These are phyloP conservation scores for Aspergillus ochraceus DNA, from an alignment of 2,329 filamentous ascomycete genomes.

Conservation along the genomic window DNA sequence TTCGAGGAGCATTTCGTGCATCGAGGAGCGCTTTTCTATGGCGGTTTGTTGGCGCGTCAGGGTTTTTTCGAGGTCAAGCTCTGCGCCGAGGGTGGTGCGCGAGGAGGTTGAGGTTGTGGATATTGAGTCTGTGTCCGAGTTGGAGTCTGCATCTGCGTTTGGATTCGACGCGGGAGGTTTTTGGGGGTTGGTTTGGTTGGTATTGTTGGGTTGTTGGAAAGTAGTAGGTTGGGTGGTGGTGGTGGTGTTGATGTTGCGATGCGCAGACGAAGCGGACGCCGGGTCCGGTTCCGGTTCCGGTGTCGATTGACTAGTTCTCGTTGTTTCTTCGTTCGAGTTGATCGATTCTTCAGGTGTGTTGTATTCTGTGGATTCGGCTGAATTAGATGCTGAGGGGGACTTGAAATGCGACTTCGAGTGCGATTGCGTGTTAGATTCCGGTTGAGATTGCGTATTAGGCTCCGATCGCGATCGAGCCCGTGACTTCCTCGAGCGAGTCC, in stretches of 20 bases:
- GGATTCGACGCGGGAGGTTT: not conserved
- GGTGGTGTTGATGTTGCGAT: not conserved
- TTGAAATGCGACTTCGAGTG: too few relatives aligned
- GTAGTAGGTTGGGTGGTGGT: not conserved
- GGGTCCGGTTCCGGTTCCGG: not conserved
- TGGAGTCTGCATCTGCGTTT: not conserved
- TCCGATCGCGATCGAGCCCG: not conserved
- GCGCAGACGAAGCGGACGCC: not conserved
- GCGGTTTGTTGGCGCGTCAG: slow-evolving; percentile 3
- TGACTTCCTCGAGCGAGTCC: not conserved
- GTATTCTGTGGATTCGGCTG: not conserved
- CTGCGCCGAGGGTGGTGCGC: not conserved
- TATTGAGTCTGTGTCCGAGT: not conserved
- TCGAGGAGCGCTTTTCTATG: not conserved
- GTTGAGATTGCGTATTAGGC: not conserved
- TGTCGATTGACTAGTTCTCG: too few relatives aligned
- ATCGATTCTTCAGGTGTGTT: not conserved
- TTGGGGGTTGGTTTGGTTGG: not conserved
- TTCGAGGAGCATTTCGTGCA: slow-evolving; percentile 45
- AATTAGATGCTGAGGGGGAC: too few relatives aligned
- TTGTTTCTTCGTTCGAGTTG: too few relatives aligned
- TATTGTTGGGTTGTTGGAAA: not conserved
- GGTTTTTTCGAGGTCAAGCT: slow-evolving; percentile 14
- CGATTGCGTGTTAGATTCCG: too few relatives aligned
- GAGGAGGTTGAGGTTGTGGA: too few relatives aligned